Conservation (phyloP, 306 rosid genomes). For the Glycine latifolia region DNA sequence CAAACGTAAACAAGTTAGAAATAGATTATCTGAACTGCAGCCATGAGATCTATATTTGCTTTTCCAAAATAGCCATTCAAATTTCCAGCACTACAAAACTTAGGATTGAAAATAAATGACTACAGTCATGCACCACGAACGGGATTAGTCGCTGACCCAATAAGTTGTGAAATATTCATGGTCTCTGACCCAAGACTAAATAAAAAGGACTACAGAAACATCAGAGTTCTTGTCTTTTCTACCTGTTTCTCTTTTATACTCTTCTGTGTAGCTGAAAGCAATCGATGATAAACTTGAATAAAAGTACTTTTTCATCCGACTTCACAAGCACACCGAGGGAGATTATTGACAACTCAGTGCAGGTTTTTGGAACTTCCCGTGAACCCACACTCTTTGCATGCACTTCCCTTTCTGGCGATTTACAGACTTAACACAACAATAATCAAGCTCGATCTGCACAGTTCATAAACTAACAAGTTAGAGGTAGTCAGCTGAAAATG, state of each 20-base stretch:
- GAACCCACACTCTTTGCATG: constrained; percentile 96
- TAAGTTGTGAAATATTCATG: too few species aligned
- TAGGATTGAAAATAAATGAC: neutral
- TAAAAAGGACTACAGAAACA: neutral
- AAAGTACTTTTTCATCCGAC: neutral
- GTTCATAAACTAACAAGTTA: constrained; percentile 40
- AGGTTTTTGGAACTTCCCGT: constrained; percentile 92
- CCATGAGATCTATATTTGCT: neutral
- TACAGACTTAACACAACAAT: constrained; percentile 84
- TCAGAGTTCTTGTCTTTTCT: neutral
- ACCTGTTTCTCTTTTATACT: neutral
- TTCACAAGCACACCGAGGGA: constrained; percentile 15
- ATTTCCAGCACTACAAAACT: neutral
- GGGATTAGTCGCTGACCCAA: too few species aligned
- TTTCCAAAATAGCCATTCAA: too few species aligned
- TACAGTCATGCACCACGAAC: too few species aligned
- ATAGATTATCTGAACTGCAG: neutral
- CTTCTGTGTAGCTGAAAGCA: neutral
- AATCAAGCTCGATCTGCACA: constrained; percentile 84
- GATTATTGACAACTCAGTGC: constrained; percentile 36
- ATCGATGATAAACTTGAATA: constrained; percentile 13
- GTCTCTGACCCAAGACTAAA: too few species aligned
- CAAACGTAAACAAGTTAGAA: constrained; percentile 6
- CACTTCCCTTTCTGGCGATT: constrained; percentile 83
- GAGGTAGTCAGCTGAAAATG: constrained; percentile 4